These are phyloP conservation scores for Dactylis glomerata DNA, from an alignment of 176 grass and related monocot genomes.

Conservation along the genomic window DNA sequence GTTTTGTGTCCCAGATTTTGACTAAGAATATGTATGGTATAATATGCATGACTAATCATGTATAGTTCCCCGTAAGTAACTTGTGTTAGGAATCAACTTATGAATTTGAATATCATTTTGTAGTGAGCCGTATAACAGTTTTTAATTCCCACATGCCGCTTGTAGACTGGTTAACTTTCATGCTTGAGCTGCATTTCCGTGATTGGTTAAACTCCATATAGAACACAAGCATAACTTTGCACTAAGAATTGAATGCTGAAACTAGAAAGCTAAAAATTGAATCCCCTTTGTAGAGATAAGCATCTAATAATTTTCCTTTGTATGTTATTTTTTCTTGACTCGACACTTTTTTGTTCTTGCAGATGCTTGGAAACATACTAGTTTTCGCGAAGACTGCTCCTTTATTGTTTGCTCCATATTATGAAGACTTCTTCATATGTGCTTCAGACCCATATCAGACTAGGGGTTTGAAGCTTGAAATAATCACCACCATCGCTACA, in stretches of 20 bases:
- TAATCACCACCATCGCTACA: constrained; percentile 79
- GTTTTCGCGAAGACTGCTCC: constrained; percentile 78
- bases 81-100: not conserved
- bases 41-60: not conserved
- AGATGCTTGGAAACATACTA: constrained; percentile 95
- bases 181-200: constrained; percentile 10
- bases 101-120: not conserved
- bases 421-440: constrained; percentile 92
- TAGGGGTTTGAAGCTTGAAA: constrained; percentile 91
- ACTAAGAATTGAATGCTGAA: constrained; percentile 1
- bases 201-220: not conserved
- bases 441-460: constrained; percentile 75
- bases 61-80: not conserved
- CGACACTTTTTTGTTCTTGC: constrained; percentile 24
- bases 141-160: not conserved
- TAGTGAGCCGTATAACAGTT: not conserved
- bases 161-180: not conserved
- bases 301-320: constrained; percentile 1
- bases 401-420: constrained; percentile 58
- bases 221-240: not conserved
- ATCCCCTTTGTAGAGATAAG: not conserved
- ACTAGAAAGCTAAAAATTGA: not conserved
- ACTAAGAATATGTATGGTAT: not conserved
- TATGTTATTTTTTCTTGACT: constrained; percentile 26
- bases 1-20: not conserved